Conservation (phyloP, 1,284 basidiomycete species). For the Trametes versicolor region DNA sequence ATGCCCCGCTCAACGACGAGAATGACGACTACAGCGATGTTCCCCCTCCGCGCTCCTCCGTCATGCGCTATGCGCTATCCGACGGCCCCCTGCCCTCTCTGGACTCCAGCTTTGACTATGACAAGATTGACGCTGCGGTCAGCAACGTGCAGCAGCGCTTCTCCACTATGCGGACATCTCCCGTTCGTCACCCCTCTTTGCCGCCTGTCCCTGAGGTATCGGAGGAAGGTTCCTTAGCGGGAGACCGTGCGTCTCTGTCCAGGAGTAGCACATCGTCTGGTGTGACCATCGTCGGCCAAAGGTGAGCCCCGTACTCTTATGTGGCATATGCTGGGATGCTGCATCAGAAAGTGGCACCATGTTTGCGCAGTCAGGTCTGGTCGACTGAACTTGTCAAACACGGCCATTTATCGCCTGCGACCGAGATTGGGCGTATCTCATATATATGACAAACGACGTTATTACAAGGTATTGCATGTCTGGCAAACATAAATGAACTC, state of each 20-base stretch:
- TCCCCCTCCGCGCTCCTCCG: conserved; percentile 26
- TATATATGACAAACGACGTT: no score
- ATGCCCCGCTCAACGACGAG: conserved; percentile 30
- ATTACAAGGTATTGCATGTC: no score
- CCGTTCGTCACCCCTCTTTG: conserved; percentile 35
- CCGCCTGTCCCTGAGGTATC: conserved; percentile 38
- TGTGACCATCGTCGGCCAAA: conserved; percentile 31
- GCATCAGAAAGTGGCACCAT: no score
- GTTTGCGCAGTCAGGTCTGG: no score
- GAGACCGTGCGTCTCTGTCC: conserved; percentile 34
- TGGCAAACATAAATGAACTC: no score
- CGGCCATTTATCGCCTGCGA: no score
- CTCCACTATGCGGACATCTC: conserved; percentile 29
- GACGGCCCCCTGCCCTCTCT: conserved; percentile 27
- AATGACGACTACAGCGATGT: conserved; percentile 27
- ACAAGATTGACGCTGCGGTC: conserved; percentile 32
- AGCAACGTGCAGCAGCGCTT: conserved; percentile 31
- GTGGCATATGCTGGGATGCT: background rate
- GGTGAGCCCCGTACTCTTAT: conserved; percentile 14
- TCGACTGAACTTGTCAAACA: no score
- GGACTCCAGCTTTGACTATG: conserved; percentile 28
- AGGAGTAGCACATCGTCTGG: conserved; percentile 37
- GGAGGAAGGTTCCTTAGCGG: conserved; percentile 34
- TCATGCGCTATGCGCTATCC: conserved; percentile 37
- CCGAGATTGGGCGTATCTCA: no score